Evolutionary conservation across 2,329 filamentous ascomycete genomes (phyloP).

Genomic region (Tolypocladium ovalisporum): DNA sequence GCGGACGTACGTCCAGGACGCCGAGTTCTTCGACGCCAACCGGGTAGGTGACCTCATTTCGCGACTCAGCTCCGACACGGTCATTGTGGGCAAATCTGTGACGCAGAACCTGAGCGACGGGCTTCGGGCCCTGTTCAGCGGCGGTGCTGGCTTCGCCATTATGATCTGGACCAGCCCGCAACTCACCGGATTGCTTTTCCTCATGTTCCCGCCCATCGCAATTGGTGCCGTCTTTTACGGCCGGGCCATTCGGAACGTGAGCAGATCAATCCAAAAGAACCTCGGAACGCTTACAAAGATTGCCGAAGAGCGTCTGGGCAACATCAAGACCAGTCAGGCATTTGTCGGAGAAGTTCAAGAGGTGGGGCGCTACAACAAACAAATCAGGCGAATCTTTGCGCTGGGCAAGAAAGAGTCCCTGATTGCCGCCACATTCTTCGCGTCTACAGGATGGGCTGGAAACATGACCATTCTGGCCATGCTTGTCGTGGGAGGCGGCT

Average conservation of each 20-base stretch:
- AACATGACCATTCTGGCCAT: conserved; percentile 94
- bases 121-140: conserved; percentile 81
- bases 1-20: conserved; percentile 90
- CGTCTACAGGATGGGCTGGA: conserved; percentile 76
- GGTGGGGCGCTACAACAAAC: conserved; percentile 80
- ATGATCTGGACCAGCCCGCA: conserved; percentile 96
- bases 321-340: conserved; percentile 91
- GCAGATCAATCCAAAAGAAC: conserved; percentile 87
- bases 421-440: conserved; percentile 84
- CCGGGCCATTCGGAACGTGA: conserved; percentile 76
- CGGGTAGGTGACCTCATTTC: conserved; percentile 94
- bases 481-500: conserved; percentile 79
- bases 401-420: conserved; percentile 80
- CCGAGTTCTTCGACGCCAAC: conserved; percentile 98
- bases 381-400: conserved; percentile 84
- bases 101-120: conserved; percentile 97
- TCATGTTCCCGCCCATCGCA: conserved; percentile 86
- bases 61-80: conserved; percentile 86
- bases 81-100: conserved; percentile 97
- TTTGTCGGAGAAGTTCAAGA: conserved; percentile 92
- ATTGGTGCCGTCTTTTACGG: conserved; percentile 88
- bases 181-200: conserved; percentile 72
- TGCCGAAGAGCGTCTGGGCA: conserved; percentile 92
- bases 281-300: conserved; percentile 91
- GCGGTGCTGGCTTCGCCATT: conserved; percentile 75